phyloP scores from a whole-genome alignment of 139 green algal species.

The Volvox reticuliferus region DNA sequence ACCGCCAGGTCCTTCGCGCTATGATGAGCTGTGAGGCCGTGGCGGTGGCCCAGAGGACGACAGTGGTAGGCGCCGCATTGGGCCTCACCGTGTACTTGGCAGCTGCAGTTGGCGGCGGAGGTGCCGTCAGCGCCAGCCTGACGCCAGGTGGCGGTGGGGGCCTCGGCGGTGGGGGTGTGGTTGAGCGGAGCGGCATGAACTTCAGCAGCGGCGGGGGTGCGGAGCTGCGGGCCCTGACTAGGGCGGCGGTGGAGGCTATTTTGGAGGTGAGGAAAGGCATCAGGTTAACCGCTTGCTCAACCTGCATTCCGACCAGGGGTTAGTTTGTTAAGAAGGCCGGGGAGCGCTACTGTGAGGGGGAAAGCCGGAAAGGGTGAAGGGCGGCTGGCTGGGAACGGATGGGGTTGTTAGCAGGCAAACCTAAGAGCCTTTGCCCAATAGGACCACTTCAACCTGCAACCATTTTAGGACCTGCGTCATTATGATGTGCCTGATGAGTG shows the following conservation, averaged over 20 bases:
- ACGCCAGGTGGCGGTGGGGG: neutral
- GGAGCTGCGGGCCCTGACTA: slow-evolving; percentile 2
- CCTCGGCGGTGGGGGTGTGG: neutral
- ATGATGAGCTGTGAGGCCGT: slow-evolving; percentile 76
- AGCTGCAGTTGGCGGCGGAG: slow-evolving; percentile 15
- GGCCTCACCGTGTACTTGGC: slow-evolving; percentile 72
- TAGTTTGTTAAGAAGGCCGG: no score
- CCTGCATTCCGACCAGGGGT: no score
- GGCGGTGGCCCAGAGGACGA: slow-evolving; percentile 65
- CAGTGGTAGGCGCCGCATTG: slow-evolving; percentile 63
- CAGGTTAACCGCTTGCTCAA: neutral
- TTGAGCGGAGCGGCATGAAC: neutral
- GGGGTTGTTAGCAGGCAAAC: neutral
- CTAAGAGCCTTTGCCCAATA: no score
- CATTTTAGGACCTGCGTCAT: no score
- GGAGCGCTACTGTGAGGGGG: neutral
- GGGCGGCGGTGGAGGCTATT: slow-evolving; percentile 21
- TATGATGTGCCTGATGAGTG: neutral
- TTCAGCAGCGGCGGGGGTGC: neutral
- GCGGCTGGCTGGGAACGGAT: neutral
- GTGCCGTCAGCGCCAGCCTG: neutral
- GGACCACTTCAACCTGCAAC: no score
- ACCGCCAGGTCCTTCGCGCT: slow-evolving; percentile 47
- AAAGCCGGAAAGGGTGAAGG: neutral
- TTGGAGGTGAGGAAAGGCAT: neutral